These are phyloP conservation scores for Oryza glaberrima DNA, from an alignment of 176 grass and related monocot genomes.

Conservation along the genomic window DNA sequence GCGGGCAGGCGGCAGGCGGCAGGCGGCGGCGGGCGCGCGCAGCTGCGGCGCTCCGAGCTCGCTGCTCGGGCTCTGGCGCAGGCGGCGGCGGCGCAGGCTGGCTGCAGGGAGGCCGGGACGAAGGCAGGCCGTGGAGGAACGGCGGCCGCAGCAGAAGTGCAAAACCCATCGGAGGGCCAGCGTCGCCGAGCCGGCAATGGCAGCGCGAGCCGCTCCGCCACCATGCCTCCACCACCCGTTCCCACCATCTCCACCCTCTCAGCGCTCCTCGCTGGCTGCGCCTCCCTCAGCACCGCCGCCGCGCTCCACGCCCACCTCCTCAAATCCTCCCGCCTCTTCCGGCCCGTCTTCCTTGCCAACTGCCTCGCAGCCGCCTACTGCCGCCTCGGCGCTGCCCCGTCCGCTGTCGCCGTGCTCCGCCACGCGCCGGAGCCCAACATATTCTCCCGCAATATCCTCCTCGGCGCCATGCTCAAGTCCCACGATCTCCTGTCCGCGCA, in stretches of 20 bases:
- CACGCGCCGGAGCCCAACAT: constrained; percentile 48
- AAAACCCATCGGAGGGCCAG: neutral
- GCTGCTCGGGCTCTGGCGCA: too few species aligned
- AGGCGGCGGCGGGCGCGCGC: too few species aligned
- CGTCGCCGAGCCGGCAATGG: neutral
- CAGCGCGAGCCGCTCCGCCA: neutral
- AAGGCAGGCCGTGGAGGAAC: neutral
- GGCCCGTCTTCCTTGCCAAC: constrained; percentile 60
- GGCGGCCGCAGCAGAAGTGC: too few species aligned
- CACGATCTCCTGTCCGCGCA: constrained; percentile 42
- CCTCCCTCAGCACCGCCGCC: constrained; percentile 40
- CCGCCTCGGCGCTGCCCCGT: constrained; percentile 38
- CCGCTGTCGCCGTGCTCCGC: constrained; percentile 50
- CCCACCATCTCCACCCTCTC: constrained; percentile 38
- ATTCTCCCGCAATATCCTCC: constrained; percentile 73
- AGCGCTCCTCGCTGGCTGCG: constrained; percentile 48
- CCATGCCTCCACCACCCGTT: constrained; percentile 1
- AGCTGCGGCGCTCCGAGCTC: too few species aligned
- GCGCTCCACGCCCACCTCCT: constrained; percentile 65
- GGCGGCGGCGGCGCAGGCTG: too few species aligned
- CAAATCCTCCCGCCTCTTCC: constrained; percentile 52
- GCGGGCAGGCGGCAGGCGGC: too few species aligned
- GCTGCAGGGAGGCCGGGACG: too few species aligned
- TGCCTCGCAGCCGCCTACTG: constrained; percentile 68
- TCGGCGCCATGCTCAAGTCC: constrained; percentile 33